Evolutionary conservation across 2,329 filamentous ascomycete genomes (phyloP).

Genomic region (Fusarium caatingaense): DNA sequence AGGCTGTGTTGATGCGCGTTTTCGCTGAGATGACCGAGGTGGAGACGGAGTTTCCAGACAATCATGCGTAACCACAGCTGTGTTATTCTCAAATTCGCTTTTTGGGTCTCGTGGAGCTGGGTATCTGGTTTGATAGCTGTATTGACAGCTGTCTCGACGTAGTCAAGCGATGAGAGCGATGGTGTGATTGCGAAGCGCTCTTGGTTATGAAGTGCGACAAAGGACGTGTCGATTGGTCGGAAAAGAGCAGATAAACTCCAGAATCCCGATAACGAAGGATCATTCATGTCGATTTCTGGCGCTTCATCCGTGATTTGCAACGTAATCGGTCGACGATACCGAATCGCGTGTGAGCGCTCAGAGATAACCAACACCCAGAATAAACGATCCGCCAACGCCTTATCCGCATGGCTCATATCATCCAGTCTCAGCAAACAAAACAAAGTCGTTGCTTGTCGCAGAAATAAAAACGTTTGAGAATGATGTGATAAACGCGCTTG

Average conservation of each 20-base stretch:
- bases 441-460: constrained; percentile 57
- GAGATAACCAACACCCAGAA: constrained; percentile 60
- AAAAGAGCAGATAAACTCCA: constrained; percentile 56
- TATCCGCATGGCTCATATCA: constrained; percentile 40
- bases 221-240: constrained; percentile 55
- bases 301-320: constrained; percentile 55
- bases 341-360: constrained; percentile 58
- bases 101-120: constrained; percentile 56
- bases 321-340: constrained; percentile 58
- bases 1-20: constrained; percentile 49
- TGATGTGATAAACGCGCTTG: constrained; percentile 57
- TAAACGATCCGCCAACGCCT: constrained; percentile 50
- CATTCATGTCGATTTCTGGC: constrained; percentile 48
- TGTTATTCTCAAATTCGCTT: constrained; percentile 58
- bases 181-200: constrained; percentile 50
- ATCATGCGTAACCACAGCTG: constrained; percentile 60
- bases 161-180: constrained; percentile 49
- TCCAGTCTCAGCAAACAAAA: constrained; percentile 52
- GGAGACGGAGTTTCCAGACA: constrained; percentile 59
- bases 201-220: constrained; percentile 56
- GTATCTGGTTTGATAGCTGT: constrained; percentile 50
- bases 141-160: constrained; percentile 53
- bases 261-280: constrained; percentile 52
- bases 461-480: constrained; percentile 56
- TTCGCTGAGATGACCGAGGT: constrained; percentile 55